Base-by-base conservation (phyloP, 805 yeast species). In the Brettanomyces bruxellensis region DNA sequence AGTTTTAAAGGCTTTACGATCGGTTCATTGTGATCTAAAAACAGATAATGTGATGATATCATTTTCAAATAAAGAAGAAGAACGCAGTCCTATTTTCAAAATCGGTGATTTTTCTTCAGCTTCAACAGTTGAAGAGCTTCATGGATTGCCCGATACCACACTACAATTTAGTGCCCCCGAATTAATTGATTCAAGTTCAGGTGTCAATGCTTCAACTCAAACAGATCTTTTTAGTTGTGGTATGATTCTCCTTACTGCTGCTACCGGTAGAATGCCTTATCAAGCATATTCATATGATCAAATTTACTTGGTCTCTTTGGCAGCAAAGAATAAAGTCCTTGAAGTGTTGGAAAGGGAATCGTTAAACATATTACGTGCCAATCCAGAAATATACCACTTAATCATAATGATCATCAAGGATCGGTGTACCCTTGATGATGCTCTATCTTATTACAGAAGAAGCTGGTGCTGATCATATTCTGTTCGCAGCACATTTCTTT, bases 41-140 rank as follows among this genome's bases (percentile, higher is more conserved):
- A 65, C 76, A 14, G 69, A 69, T 40, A 75, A 75, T 52, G 55
- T 75, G 7, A 55, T 74, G 48, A 59, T 66, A 13, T 45, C 53
- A 5, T n/a, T 23, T 8, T 30, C 44, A 8, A 28, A 1, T 9
- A 43, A 45, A 4, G 36, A 28, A 2, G 37, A 65, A 45, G 70
- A 67, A 47, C 62, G 61, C 47, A 51, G 64, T 13, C 54, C 66
- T 25, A 47, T 54, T 18, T 69, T 72, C 50, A 69, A 67, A 47
- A 51, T 75, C n/a, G 70, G 70, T 30, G 81, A 76, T 58, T 73
- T 76, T 52, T 67, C 78, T 1, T 69, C 76, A 4, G 65, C 72
- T 14, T 52, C 49, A 34, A 44, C 48, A 24, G 42, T 41, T 13
- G 51, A 53, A 25, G 65, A 47, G 35, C 40, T 51, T 11, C 51